Base-by-base conservation (phyloP, 2,329 filamentous ascomycete genomes). In the Colletotrichum tofieldiae region DNA sequence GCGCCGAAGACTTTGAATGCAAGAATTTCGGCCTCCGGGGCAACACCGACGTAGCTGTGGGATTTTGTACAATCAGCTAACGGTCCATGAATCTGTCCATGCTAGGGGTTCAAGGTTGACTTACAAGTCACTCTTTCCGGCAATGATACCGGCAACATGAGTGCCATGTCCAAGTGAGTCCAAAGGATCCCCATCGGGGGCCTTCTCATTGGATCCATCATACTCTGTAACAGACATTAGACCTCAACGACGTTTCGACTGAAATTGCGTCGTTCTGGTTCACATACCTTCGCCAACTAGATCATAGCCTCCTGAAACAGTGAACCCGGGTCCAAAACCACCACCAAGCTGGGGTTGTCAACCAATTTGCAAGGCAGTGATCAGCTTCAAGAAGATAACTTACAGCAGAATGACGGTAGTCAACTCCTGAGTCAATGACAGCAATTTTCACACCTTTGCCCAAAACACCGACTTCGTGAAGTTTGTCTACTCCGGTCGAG, bases 141-240 rank as follows among this genome's bases (percentile, higher is more conserved):
- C 77, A 35, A 78, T 74, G 20, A 79, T 78, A 16, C 77, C 77
- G 2, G 77, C 74, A 14, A 78, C 75, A 39, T 78, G 78, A 3
- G 76, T 78, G 8, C 77, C 78, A 23, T 78, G 77, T 2, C 75
- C 76, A 3, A 73, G 45, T 1, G 63, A 52, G 39, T 78, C 77
- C 11, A 76, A 60, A 2, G 77, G 77, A 37, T 79, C 77, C 18
- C n/a, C 65, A 6, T 78, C 77, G 0, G 77, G 77, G 0, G 55
- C 41, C 14, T 63, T 72, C 2, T 61, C 59, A 14, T 65, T 74
- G 7, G 64, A 70, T 20, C 65, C 72, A 41, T 74, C 61, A 26
- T 73, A 73, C 2, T 70, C 70, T 73, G 26, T 0, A 11, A 3
- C 5, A 20, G 6, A 23, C 2, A 18, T 52, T 7, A 52, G 35